Evolutionary conservation across 2,329 filamentous ascomycete genomes (phyloP), one percentile per base, ranked within the genome.

Genomic region (Ophiostoma australiae): DNA sequence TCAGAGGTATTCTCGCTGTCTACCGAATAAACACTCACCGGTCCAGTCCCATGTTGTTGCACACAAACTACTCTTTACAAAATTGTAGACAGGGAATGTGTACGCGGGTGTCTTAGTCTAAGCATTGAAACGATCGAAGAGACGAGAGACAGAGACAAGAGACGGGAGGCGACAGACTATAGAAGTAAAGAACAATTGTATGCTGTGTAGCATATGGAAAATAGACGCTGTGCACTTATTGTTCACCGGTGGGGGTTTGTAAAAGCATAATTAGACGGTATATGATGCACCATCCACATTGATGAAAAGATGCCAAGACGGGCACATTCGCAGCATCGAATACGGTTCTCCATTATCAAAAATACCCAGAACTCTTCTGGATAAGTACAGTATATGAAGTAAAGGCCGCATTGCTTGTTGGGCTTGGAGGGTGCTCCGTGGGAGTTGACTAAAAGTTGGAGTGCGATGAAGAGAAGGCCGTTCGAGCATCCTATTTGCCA

Each of bases 401-500:
- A 58, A 58, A 58, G 52, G 52, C 52, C 52, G n/a, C 52, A 58
- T 4, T 58, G 17, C 44, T n/a, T 5, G 23, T 27, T 58, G 23
- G 52, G 48, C 48, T 27, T 8, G n/a, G 10, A 13, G n/a, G 58
- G 33, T 48, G 17, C 15, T 44, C 5, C 17, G 58, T 63, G 20
- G n/a, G 52, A 63, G 17, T 17, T 4, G 27, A 63, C 58, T 63
- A 63, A 27, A 63, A 58, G 27, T 35, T 33, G n/a, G 20, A 33
- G 58, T 33, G 11, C 33, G 27, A 63, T 63, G 58, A 27, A 7
- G n/a, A 63, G 17, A 33, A 63, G 27, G 11, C 58, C 11, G 58
- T 63, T 17, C 58, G 4, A 33, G 58, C 58, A 33, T 63, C 58
- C 27, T 63, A 63, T 63, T 63, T 63, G 58, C 58, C 11, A 33